A percentile compares a stretch with the other conserved stretches of the same genome.
Evolutionary conservation across 495 filamentous ascomycete genomes (phyloP).

Genomic region (Parachaetomium inaequale): DNA sequence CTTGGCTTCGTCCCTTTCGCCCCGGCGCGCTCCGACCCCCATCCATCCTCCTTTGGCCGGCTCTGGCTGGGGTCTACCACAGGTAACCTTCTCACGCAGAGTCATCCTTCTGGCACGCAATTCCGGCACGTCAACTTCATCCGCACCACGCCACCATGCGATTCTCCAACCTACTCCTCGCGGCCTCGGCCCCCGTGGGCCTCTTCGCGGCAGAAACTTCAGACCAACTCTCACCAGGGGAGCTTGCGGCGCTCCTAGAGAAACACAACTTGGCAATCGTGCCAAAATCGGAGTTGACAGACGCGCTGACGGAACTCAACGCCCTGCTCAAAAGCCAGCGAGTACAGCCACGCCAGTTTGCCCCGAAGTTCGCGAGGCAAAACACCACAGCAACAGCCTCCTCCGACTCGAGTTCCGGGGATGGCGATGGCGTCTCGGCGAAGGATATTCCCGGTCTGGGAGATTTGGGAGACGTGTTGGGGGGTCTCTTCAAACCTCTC

Average conservation of each 20-base stretch:
- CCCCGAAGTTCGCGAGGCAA: constrained; percentile 27
- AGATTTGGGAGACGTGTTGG: constrained; percentile 28
- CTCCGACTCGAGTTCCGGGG: neutral
- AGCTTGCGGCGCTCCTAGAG: constrained; percentile 22
- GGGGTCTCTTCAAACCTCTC: constrained; percentile 22
- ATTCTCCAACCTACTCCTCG: constrained; percentile 15
- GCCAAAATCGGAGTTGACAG: constrained; percentile 36
- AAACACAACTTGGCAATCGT: constrained; percentile 38
- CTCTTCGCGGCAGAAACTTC: neutral
- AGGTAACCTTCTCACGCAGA: neutral
- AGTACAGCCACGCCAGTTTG: constrained; percentile 17
- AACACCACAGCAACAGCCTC: constrained; percentile 16
- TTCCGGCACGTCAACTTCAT: neutral
- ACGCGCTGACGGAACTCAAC: constrained; percentile 37
- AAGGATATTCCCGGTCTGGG: constrained; percentile 27
- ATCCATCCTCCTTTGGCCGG: neutral
- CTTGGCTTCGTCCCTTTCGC: neutral
- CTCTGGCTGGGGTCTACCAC: neutral
- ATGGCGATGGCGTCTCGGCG: neutral
- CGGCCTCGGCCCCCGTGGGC: constrained; percentile 6
- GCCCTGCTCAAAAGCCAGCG: constrained; percentile 32
- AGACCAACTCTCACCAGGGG: constrained; percentile 8
- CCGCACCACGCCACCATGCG: constrained; percentile 8
- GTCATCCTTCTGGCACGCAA: neutral
- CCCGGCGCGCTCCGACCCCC: neutral